Percentiles rank a stretch among this genome's conserved stretches.
Evolutionary conservation across 306 rosid genomes (phyloP).

Genomic region (Rosa rugosa): DNA sequence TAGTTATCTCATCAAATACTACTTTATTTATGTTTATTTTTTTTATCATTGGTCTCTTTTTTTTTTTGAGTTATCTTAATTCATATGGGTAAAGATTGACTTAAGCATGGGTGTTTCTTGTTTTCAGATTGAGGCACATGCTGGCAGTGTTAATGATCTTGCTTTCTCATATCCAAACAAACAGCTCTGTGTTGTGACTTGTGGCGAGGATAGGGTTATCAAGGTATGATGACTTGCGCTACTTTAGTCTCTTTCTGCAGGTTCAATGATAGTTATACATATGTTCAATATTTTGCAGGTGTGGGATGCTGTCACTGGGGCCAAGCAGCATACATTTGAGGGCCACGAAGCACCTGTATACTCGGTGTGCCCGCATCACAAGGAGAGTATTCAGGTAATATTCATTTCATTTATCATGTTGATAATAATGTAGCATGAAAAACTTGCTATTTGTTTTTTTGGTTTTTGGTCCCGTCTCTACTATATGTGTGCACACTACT

Average conservation of each 20-base stretch:
- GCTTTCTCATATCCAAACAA: constrained; percentile 97
- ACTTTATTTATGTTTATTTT: too few species aligned
- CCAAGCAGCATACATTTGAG: constrained; percentile 73
- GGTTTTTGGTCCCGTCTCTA: not conserved
- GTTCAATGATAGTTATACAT: constrained; percentile 20
- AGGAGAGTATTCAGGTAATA: constrained; percentile 90
- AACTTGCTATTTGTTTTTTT: not conserved
- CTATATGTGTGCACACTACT: not conserved
- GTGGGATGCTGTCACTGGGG: constrained; percentile 92
- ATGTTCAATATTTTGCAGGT: constrained; percentile 55
- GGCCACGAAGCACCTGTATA: constrained; percentile 95
- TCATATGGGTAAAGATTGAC: not conserved
- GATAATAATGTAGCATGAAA: constrained; percentile 6
- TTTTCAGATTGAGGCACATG: constrained; percentile 91
- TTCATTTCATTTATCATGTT: constrained; percentile 2
- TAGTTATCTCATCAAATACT: constrained; percentile 19
- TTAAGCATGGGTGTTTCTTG: not conserved
- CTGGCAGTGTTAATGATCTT: constrained; percentile 95
- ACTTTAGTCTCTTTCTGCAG: constrained; percentile 23
- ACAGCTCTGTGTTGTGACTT: constrained; percentile 85
- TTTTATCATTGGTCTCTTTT: not conserved
- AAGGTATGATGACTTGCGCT: constrained; percentile 62
- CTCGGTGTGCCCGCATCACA: constrained; percentile 98
- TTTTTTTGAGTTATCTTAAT: not conserved
- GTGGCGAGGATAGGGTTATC: constrained; percentile 96